These are phyloP conservation scores for Microcos paniculata DNA, from an alignment of 345 rosid genomes.

Conservation along the genomic window DNA sequence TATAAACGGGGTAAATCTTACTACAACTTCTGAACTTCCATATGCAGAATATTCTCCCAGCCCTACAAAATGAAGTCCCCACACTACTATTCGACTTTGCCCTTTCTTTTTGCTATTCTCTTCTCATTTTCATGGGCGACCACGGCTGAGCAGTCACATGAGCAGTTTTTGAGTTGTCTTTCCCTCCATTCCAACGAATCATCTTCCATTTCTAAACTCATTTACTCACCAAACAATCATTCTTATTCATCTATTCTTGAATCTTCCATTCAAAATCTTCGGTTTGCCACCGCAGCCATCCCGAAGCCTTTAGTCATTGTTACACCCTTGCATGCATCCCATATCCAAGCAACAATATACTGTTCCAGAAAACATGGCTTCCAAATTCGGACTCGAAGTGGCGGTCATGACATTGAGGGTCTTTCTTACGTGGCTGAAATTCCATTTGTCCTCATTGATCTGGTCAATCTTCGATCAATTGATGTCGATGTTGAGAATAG, in stretches of 20 bases:
- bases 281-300: background rate
- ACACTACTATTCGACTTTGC: background rate
- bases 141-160: background rate
- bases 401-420: no score
- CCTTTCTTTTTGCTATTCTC: background rate
- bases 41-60: no score
- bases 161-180: background rate
- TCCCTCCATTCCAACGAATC: background rate
- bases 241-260: background rate
- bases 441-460: no score
- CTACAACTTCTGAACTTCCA: no score
- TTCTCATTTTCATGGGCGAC: background rate
- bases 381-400: no score
- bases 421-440: no score
- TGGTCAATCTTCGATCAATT: no score
- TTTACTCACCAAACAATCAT: background rate
- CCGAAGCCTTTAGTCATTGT: background rate
- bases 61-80: background rate
- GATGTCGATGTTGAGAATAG: no score
- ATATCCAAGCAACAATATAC: background rate
- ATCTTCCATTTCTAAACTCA: background rate
- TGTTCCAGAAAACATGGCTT: background rate
- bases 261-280: background rate
- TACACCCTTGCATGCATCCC: background rate
- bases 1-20: no score